Percentiles rank a stretch among this genome's conserved stretches.
phyloP scores from a whole-genome alignment of 2,329 filamentous ascomycete genomes.

The Aureobasidium sp. region DNA sequence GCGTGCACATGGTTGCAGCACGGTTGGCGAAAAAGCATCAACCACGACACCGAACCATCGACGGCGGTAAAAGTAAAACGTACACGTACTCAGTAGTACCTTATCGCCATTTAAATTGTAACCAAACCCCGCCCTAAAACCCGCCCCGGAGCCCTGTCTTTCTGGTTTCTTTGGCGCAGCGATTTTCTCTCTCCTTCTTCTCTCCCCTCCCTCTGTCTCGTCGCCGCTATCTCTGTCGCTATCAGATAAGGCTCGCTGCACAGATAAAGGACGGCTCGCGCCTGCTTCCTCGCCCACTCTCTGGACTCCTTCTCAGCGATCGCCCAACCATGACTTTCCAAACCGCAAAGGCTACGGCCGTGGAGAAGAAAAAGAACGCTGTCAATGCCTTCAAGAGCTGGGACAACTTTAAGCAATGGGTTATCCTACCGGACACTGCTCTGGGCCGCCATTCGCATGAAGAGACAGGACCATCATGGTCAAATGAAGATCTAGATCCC shows the following conservation, averaged over 20 bases:
- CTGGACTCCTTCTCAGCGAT: neutral
- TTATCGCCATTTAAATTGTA: neutral
- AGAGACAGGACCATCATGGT: conserved; percentile 17
- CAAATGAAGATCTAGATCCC: conserved; percentile 28
- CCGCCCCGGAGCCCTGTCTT: neutral
- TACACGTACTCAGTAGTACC: neutral
- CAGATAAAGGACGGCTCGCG: conserved; percentile 7
- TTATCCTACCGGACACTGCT: conserved; percentile 18
- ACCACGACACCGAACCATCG: neutral
- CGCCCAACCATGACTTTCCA: conserved; percentile 1
- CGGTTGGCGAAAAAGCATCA: conserved; percentile 5
- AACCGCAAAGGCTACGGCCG: neutral
- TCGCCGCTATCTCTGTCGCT: conserved; percentile 5
- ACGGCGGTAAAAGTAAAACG: conserved; percentile 6
- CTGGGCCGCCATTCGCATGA: conserved; percentile 18
- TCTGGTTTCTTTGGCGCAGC: neutral
- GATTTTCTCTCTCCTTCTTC: neutral
- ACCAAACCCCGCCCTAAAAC: neutral
- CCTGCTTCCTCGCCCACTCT: neutral
- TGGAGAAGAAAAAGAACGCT: conserved; percentile 15
- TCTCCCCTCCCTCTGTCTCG: neutral
- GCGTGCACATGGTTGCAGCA: neutral
- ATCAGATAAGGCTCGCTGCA: conserved; percentile 8
- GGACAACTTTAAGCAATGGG: conserved; percentile 18
- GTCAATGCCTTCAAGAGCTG: conserved; percentile 19